Evolutionary conservation across 163 green algal species (phyloP).

Genomic region (Chloromonas sp.): DNA sequence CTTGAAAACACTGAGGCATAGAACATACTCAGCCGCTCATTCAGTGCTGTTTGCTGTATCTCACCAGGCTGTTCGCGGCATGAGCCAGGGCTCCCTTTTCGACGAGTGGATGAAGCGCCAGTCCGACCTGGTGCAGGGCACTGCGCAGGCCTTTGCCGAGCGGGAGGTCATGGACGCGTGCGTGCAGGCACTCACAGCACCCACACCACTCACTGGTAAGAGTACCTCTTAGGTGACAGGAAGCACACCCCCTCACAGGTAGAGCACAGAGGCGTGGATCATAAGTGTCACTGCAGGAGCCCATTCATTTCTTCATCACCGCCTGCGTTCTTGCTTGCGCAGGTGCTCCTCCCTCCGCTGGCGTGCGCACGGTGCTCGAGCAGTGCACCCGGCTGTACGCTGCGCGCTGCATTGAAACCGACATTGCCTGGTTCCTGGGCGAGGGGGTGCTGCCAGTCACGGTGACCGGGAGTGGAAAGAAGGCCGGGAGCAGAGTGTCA

Average conservation of each 20-base stretch:
- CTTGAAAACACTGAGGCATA: no score
- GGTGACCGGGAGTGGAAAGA: conserved; percentile 6
- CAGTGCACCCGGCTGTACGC: conserved; percentile 60
- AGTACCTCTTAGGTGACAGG: neutral
- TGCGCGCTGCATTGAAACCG: conserved; percentile 55
- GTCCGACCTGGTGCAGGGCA: conserved; percentile 74
- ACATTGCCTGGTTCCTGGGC: conserved; percentile 68
- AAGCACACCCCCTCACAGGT: neutral
- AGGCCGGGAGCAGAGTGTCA: neutral
- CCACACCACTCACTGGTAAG: neutral
- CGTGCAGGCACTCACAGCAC: conserved; percentile 8
- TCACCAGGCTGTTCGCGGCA: no score
- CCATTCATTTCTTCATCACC: no score
- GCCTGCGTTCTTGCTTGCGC: neutral
- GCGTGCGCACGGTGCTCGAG: conserved; percentile 27
- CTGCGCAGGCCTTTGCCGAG: conserved; percentile 65
- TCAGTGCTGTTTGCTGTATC: no score
- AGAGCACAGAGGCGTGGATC: neutral
- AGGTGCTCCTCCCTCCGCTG: neutral
- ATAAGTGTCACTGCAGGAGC: neutral
- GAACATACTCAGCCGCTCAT: no score
- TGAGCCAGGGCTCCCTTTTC: conserved; percentile 39
- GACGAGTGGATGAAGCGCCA: conserved; percentile 86
- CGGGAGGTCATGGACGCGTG: conserved; percentile 70
- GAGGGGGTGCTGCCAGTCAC: conserved; percentile 53